Percentiles rank a stretch among this genome's conserved stretches.
Evolutionary conservation across 768 basidiomycete species (phyloP).

Genomic region (Suillus fuscotomentosus): DNA sequence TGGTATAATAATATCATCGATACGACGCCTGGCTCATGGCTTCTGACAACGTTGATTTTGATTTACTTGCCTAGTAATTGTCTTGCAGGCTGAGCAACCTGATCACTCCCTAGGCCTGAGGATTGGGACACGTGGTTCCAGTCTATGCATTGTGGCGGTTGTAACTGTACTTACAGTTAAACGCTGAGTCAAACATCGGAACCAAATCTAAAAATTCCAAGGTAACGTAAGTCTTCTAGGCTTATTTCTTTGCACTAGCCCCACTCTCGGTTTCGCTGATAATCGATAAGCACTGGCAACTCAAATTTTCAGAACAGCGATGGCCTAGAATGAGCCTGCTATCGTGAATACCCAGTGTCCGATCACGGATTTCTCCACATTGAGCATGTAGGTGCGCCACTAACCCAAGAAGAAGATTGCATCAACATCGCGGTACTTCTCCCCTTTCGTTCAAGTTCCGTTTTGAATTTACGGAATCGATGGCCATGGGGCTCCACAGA

Average conservation of each 20-base stretch:
- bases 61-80: neutral
- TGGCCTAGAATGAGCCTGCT: neutral
- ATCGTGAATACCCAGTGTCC: neutral
- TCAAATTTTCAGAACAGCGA: neutral
- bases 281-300: neutral
- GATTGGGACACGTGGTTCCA: no score
- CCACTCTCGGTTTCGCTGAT: neutral
- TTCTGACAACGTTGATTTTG: neutral
- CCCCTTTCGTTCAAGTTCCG: neutral
- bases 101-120: neutral
- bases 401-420: conserved; percentile 1
- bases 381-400: neutral
- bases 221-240: neutral
- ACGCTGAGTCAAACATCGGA: neutral
- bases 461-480: neutral
- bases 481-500: neutral
- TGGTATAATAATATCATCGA: neutral
- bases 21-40: neutral
- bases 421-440: neutral
- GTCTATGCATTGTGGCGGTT: no score
- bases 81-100: neutral
- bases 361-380: neutral
- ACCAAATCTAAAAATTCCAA: neutral
- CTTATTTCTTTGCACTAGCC: neutral
- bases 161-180: no score